Base-by-base conservation (phyloP, 306 rosid genomes). In the Astragalus glycyphyllos region DNA sequence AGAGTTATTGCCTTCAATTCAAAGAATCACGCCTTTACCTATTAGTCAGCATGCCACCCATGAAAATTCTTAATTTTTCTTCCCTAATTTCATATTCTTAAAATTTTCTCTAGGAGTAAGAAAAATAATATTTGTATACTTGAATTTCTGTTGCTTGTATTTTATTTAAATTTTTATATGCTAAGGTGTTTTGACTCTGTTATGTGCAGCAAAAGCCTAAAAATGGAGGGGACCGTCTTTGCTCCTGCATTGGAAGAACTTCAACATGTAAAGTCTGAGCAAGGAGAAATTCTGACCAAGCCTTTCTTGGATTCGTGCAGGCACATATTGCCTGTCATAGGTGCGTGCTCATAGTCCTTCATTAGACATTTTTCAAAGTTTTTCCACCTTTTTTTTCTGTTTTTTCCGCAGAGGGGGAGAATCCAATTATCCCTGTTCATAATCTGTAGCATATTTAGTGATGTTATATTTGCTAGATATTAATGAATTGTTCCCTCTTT, bases 251-350 rank as follows among this genome's bases (percentile, higher is more conserved):
- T 94, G 81, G 92, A 94, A 84, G 96, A 91, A 74, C 64, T 89
- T 17, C 75, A 86, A 82, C 74, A 42, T 69, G 91, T 89, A 60
- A 94, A 82, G 78, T 87, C 96, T 11, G 88, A 82, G 3, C 84
- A 80, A 69, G 99, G 91, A 64, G 97, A 94, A 56, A 82, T 89
- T 75, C 75, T 89, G 59, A 84, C 94, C 70, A 68, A 73, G 82
- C 95, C 88, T 73, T 94, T 94, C 84, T 82, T 94, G 92, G 95
- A 89, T 10, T 92, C 78, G 1, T 94, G 99, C 96, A 89, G 85
- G 69, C 89, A 83, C 45, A 87, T 94, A 76, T 75, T 91, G 68
- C 99, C 99, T 75, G 87, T 94, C 64, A 89, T 94, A 69, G 99
- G 98, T 94, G 66, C 76, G 20, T 68, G 11, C 20, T 60, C 70